Percentiles rank a stretch among this genome's conserved stretches.
phyloP scores from a whole-genome alignment of 495 filamentous ascomycete species.

The Terfezia claveryi region DNA sequence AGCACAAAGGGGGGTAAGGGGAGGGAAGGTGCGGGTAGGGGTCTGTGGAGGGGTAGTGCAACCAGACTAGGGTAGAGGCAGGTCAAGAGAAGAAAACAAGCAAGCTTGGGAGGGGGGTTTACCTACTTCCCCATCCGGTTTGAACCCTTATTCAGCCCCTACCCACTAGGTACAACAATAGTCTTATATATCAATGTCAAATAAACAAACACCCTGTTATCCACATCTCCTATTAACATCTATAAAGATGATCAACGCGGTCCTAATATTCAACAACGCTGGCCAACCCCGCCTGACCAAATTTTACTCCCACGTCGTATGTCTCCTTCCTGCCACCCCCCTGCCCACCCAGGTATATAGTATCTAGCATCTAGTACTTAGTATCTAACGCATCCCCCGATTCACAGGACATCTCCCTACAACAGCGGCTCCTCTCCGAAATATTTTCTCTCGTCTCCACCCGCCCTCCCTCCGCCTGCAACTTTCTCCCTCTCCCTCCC shows the following conservation, averaged over 20 bases:
- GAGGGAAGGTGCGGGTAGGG: too few relatives aligned
- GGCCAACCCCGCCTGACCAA: constrained; percentile 92
- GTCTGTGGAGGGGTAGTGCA: too few relatives aligned
- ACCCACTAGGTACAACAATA: too few relatives aligned
- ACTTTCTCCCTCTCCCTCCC: constrained; percentile 51
- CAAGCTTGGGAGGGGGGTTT: too few relatives aligned
- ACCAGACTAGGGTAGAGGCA: too few relatives aligned
- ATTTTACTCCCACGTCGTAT: constrained; percentile 93
- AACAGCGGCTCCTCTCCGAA: constrained; percentile 88
- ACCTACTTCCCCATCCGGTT: too few relatives aligned
- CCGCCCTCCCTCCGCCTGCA: constrained; percentile 71
- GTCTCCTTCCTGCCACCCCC: constrained; percentile 9
- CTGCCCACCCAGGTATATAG: background rate
- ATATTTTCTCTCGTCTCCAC: constrained; percentile 94
- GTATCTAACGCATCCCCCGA: background rate
- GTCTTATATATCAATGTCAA: too few relatives aligned
- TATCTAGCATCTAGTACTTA: constrained; percentile 1
- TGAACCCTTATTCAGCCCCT: too few relatives aligned
- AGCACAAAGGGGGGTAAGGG: too few relatives aligned
- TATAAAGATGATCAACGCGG: constrained; percentile 79
- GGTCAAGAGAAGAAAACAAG: too few relatives aligned
- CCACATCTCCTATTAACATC: too few relatives aligned
- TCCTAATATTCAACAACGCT: constrained; percentile 95
- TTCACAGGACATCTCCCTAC: constrained; percentile 25
- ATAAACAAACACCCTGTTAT: too few relatives aligned